Evolutionary conservation across 73 alveolate species (phyloP).

Genomic region (Blepharisma japonicum): DNA sequence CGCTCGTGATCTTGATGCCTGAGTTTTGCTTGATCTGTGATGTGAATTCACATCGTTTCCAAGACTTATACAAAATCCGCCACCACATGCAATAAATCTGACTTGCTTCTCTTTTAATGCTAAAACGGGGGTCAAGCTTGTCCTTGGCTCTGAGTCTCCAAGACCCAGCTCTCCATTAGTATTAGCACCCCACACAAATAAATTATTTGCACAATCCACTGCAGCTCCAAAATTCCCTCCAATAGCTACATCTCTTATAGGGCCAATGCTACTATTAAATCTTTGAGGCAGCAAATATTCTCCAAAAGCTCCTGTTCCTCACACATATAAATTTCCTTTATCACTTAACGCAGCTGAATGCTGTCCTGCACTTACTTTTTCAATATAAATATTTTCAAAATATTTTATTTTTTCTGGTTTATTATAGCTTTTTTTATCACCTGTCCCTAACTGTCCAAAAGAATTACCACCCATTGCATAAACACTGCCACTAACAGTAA

Average conservation of each 20-base stretch:
- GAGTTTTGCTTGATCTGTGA: no score
- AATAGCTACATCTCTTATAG: constrained; percentile 2
- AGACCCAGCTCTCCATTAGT: constrained; percentile 59
- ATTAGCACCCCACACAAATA: constrained; percentile 51
- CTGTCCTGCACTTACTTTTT: constrained; percentile 47
- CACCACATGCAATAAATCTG: constrained; percentile 35
- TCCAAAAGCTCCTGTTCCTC: constrained; percentile 72
- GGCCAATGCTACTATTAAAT: background rate
- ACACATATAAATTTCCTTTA: constrained; percentile 45
- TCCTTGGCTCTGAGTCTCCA: constrained; percentile 49
- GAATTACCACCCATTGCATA: constrained; percentile 73
- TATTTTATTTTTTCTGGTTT: constrained; percentile 30
- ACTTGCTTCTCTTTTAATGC: constrained; percentile 42
- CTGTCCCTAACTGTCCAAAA: constrained; percentile 80
- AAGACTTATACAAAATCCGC: constrained; percentile 29
- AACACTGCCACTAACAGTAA: constrained; percentile 72
- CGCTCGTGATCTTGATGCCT: no score
- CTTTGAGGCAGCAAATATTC: constrained; percentile 46
- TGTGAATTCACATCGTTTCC: background rate
- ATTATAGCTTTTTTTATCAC: constrained; percentile 26
- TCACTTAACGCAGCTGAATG: constrained; percentile 57
- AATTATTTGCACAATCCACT: constrained; percentile 25
- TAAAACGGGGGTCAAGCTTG: constrained; percentile 36
- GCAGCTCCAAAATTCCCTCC: constrained; percentile 38
- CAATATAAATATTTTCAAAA: constrained; percentile 33